phyloP scores from a whole-genome alignment of 257 asterid species.

The Solanum peruvianum region DNA sequence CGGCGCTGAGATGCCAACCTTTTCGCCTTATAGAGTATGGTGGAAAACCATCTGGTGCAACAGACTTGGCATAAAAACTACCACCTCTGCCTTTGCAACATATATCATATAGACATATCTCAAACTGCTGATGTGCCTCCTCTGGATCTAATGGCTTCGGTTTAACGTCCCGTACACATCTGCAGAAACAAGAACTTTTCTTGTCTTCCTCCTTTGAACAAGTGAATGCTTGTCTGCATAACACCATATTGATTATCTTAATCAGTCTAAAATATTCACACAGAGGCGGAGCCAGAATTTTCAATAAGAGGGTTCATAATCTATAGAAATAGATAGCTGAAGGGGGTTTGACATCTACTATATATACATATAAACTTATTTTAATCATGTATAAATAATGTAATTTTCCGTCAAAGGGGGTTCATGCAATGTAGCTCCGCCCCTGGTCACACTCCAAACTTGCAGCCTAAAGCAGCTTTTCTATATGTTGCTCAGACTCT shows the following conservation, averaged over 20 bases:
- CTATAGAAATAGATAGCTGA: too few species aligned
- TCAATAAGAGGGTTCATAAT: too few species aligned
- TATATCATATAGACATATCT: slow-evolving; percentile 4
- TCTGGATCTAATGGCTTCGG: slow-evolving; percentile 42
- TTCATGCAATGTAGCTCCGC: too few species aligned
- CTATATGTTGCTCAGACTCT: neutral
- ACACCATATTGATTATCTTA: neutral
- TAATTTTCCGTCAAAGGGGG: too few species aligned
- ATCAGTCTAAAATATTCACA: neutral
- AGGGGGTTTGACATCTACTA: too few species aligned
- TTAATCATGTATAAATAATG: too few species aligned
- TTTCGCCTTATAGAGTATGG: slow-evolving; percentile 20
- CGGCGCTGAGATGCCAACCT: neutral
- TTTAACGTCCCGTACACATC: slow-evolving; percentile 27
- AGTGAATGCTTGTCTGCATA: slow-evolving; percentile 39
- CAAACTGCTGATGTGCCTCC: slow-evolving; percentile 32
- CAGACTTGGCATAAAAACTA: slow-evolving; percentile 12
- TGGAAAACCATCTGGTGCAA: slow-evolving; percentile 30
- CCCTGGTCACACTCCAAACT: neutral
- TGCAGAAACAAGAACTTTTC: slow-evolving; percentile 35
- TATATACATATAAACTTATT: too few species aligned
- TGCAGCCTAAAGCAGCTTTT: neutral
- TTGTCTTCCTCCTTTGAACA: slow-evolving; percentile 57
- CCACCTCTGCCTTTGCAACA: slow-evolving; percentile 6
- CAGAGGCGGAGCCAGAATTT: too few species aligned